These are phyloP conservation scores for Fusarium ambrosium DNA, from an alignment of 2,329 filamentous ascomycete species.

Conservation along the genomic window DNA sequence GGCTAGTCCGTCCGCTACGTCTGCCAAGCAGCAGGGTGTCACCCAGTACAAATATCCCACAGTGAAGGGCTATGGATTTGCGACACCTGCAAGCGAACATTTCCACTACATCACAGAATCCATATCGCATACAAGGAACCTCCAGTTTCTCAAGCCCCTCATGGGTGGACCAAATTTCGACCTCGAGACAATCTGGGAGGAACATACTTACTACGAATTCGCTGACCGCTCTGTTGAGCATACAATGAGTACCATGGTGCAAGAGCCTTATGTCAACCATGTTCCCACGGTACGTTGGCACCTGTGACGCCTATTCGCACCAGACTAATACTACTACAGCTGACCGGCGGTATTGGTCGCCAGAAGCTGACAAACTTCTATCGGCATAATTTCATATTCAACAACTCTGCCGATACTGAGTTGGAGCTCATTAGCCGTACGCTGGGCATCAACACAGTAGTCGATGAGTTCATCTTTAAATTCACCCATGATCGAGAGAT, in stretches of 20 bases:
- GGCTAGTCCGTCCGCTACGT: not conserved
- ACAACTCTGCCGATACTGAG: constrained; percentile 75
- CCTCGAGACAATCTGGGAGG: constrained; percentile 83
- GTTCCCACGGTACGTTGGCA: constrained; percentile 71
- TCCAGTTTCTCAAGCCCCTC: constrained; percentile 65
- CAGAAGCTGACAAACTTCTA: constrained; percentile 76
- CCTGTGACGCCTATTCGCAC: not conserved
- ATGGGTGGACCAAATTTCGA: constrained; percentile 78
- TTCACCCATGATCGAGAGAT: constrained; percentile 73
- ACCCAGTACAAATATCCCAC: not conserved
- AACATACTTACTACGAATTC: constrained; percentile 82
- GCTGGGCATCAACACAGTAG: constrained; percentile 77
- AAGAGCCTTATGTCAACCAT: constrained; percentile 84
- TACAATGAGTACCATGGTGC: constrained; percentile 87
- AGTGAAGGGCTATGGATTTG: not conserved
- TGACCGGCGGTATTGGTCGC: constrained; percentile 80
- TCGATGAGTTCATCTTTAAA: constrained; percentile 78
- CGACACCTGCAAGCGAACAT: not conserved
- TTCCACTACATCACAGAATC: not conserved
- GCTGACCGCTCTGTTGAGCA: constrained; percentile 74
- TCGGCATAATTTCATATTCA: constrained; percentile 79
- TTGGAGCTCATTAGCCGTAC: constrained; percentile 80
- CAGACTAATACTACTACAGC: constrained; percentile 41
- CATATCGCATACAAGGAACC: not conserved
- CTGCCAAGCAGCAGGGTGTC: not conserved